Percentiles rank a stretch among this genome's conserved stretches.
Evolutionary conservation across 768 basidiomycete genomes (phyloP).

Genomic region (Rhizopogon roseolus): DNA sequence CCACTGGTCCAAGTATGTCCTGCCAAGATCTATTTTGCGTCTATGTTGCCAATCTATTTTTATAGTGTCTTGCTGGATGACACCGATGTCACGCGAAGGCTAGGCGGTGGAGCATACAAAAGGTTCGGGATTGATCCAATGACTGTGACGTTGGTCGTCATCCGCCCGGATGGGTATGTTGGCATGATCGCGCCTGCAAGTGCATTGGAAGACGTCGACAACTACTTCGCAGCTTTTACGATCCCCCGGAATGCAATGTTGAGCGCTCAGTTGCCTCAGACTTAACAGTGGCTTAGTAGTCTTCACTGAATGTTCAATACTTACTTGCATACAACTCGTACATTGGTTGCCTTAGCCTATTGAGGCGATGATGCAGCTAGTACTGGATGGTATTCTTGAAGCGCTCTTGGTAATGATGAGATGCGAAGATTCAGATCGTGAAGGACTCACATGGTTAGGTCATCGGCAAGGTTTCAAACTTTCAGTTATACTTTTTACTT

Average conservation of each 20-base stretch:
- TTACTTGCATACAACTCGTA: too few species aligned
- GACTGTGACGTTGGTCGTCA: slow-evolving; percentile 28
- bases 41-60: neutral
- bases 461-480: too few species aligned
- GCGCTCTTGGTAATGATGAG: too few species aligned
- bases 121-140: slow-evolving; percentile 26
- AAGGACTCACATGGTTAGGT: too few species aligned
- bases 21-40: neutral
- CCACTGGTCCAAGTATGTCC: slow-evolving; percentile 39
- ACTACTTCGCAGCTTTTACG: slow-evolving; percentile 48
- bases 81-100: slow-evolving; percentile 22
- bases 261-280: neutral
- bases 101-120: slow-evolving; percentile 30
- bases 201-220: slow-evolving; percentile 29
- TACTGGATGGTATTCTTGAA: neutral
- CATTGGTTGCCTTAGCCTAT: too few species aligned
- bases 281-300: too few species aligned
- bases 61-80: slow-evolving; percentile 33
- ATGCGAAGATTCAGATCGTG: too few species aligned
- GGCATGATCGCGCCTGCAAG: slow-evolving; percentile 28
- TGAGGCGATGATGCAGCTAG: too few species aligned
- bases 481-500: too few species aligned
- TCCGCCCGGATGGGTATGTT: slow-evolving; percentile 39
- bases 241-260: slow-evolving; percentile 2
- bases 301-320: too few species aligned